These are phyloP conservation scores for Psilocybe tampanensis DNA, from an alignment of 768 basidiomycete genomes.

Conservation along the genomic window DNA sequence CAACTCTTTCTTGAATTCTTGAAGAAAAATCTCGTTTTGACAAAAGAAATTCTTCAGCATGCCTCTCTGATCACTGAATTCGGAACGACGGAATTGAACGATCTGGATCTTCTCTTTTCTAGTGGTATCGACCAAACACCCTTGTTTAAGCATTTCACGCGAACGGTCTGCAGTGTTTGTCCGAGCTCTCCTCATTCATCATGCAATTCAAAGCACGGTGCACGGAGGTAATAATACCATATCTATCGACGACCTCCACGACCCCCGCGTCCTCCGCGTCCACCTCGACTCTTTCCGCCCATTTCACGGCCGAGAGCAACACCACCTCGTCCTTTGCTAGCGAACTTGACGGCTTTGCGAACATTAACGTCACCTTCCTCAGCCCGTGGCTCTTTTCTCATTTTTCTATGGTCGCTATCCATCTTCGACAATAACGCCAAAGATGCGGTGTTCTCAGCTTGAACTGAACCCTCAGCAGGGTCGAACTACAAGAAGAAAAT, in stretches of 20 bases:
- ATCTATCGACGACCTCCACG: conserved; percentile 6
- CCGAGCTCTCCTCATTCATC: no score
- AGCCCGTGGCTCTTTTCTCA: conserved; percentile 43
- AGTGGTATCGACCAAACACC: no score
- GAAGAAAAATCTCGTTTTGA: no score
- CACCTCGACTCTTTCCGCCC: conserved; percentile 31
- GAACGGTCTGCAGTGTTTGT: no score
- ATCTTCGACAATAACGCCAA: conserved; percentile 78
- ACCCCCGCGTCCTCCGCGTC: conserved; percentile 25
- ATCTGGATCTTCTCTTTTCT: no score
- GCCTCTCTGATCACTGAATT: no score
- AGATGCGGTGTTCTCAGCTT: conserved; percentile 71
- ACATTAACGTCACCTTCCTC: conserved; percentile 74
- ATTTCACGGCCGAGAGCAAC: conserved; percentile 54
- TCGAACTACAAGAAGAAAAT: conserved; percentile 65
- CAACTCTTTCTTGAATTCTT: no score
- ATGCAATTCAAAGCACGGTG: no score
- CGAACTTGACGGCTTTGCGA: conserved; percentile 83
- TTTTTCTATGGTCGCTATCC: conserved; percentile 72
- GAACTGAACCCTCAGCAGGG: conserved; percentile 67
- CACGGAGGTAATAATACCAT: not conserved
- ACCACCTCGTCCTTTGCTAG: conserved; percentile 70
- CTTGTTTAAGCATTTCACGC: no score
- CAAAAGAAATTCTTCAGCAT: no score
- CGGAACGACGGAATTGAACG: no score